A percentile compares a stretch with the other conserved stretches of the same genome.
Conservation (phyloP, 345 rosid species). For the Eucalyptus sideroxylon region DNA sequence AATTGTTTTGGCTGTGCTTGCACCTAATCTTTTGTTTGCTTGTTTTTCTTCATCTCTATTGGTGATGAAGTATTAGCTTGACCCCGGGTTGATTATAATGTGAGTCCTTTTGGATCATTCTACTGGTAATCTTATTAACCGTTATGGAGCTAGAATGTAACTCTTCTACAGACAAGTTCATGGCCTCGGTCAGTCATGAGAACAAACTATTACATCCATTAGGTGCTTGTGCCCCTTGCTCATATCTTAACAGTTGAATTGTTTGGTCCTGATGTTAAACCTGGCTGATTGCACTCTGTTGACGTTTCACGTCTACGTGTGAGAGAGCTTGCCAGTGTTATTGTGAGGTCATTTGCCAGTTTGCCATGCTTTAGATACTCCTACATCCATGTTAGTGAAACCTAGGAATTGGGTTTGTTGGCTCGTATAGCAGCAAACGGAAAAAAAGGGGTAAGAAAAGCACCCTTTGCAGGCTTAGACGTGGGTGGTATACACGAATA, state of each 20-base stretch:
- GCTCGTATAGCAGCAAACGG: not conserved
- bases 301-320: not conserved
- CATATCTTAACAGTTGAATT: not conserved
- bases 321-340: not conserved
- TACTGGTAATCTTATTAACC: not conserved
- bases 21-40: not conserved
- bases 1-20: not conserved
- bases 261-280: not conserved
- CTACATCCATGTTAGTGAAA: not conserved
- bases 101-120: not conserved
- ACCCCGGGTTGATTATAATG: not conserved
- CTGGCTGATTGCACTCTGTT: not conserved
- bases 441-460: not conserved
- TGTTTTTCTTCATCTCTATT: not conserved
- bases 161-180: rapidly evolving
- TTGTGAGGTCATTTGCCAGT: not conserved
- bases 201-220: rapidly evolving
- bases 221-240: not conserved
- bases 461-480: not conserved
- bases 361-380: not conserved
- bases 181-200: too few relatives aligned
- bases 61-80: not conserved
- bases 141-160: not conserved
- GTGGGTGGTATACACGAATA: not conserved
- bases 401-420: not conserved